Evolutionary conservation across 352 stramenopile genomes (phyloP), one percentile per base, ranked within the genome.

Genomic region (Globisporangium sylvaticum): DNA sequence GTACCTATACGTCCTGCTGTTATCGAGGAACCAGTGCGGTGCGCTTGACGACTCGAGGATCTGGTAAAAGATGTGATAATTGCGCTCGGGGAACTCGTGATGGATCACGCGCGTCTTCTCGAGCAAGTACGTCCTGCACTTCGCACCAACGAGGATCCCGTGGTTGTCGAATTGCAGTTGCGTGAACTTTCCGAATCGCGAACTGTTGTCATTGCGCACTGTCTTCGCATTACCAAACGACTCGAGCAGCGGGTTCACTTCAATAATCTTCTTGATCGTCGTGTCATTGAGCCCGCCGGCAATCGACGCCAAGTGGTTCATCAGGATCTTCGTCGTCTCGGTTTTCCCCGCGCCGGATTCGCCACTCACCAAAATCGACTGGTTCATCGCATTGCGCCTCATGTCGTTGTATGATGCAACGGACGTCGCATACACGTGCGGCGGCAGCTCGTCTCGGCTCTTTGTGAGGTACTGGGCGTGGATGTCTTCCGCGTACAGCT

Each of bases 161-260:
- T 29, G 20, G 24, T 20, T 34, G 85, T 91, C 46, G 75, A 52
- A 52, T 15, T 97, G 83, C 32, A 99, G 84, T 70, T 99, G 89
- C 70, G 98, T 99, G 72, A 98, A 99, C 73, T 98, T 98, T 58
- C 96, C 97, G 77, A 99, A 99, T 32, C 97, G 89, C 69, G 74
- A 92, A 29, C 91, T 98, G 74, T 99, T 99, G 80, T 98, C 92
- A 78, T 99, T 99, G 18, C 97, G 81, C 14, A 98, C 82, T 0
- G 97, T 99, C 72, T 98, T 97, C 64, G 97, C 96, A 74, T 99
- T 99, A 71, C 97, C 97, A 78, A 99, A 99, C 10, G 92, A 95
- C 81, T 99, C 97, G 3, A 99, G 83, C 52, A 99, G 83, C 25
- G 97, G 97, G 79, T 99, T 99, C 27, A 97, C 96, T 61, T 97